Evolutionary conservation across 2,329 filamentous ascomycete species (phyloP).

Genomic region (Talaromyces funiculosus): DNA sequence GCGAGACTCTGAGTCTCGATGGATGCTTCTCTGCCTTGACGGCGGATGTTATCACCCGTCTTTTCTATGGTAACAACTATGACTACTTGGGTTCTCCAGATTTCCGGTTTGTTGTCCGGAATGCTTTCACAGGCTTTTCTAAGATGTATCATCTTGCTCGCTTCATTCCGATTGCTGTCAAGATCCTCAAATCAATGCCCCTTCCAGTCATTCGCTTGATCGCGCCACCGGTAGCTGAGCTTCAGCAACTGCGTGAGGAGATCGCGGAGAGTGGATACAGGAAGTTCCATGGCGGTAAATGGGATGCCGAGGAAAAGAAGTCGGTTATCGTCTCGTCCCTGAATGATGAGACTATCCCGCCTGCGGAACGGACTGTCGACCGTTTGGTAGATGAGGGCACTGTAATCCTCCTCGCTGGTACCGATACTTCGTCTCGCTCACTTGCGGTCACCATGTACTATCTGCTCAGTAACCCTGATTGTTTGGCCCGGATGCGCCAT

Average conservation of each 20-base stretch:
- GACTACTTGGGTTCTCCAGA: neutral
- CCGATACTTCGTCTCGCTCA: neutral
- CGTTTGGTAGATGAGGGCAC: neutral
- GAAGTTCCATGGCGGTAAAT: neutral
- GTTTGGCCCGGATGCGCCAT: neutral
- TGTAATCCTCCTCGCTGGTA: neutral
- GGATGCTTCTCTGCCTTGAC: constrained; percentile 3
- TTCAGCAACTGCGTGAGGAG: neutral
- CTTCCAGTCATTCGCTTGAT: neutral
- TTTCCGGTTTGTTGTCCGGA: neutral
- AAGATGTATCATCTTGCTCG: neutral
- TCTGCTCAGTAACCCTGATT: neutral
- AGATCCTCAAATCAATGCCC: neutral
- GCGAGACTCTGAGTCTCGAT: neutral
- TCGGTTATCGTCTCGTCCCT: neutral
- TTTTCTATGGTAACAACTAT: neutral
- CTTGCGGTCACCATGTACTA: neutral
- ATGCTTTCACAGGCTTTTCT: neutral
- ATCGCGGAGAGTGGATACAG: neutral
- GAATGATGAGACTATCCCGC: neutral
- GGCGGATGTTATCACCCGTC: neutral
- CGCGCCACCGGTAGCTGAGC: neutral
- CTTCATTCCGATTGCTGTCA: neutral
- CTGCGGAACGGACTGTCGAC: neutral
- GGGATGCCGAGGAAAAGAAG: neutral